Conservation (phyloP, 1,284 basidiomycete genomes). For the Mycena citricolor region DNA sequence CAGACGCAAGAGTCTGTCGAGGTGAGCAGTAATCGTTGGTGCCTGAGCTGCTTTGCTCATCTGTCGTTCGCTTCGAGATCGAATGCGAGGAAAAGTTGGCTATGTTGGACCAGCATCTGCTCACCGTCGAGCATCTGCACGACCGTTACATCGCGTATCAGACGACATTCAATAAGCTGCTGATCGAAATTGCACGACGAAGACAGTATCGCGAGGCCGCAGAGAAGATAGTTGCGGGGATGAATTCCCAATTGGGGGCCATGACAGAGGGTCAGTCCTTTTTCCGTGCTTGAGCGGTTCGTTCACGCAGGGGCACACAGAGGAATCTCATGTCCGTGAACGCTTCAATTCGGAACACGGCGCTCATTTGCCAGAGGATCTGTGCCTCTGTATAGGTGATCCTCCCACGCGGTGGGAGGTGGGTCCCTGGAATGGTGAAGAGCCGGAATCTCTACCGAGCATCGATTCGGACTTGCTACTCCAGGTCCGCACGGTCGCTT, state of each 20-base stretch:
- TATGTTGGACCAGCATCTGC: conserved; percentile 57
- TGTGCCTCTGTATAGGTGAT: conserved; percentile 73
- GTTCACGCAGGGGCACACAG: conserved; percentile 35
- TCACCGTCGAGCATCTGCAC: conserved; percentile 61
- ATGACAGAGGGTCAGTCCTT: conserved; percentile 59
- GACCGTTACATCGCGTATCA: conserved; percentile 65
- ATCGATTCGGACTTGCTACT: conserved; percentile 58
- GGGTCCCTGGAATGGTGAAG: conserved; percentile 52
- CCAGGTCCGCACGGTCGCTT: too few relatives aligned
- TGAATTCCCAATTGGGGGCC: conserved; percentile 58
- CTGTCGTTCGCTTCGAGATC: conserved; percentile 38
- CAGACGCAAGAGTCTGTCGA: conserved; percentile 64
- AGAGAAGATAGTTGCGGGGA: conserved; percentile 62
- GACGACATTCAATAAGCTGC: conserved; percentile 66
- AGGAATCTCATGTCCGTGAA: conserved; percentile 62
- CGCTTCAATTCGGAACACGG: conserved; percentile 74
- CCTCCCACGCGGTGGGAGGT: conserved; percentile 70
- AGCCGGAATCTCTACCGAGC: conserved; percentile 54
- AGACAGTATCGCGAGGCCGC: conserved; percentile 61
- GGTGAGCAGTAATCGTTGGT: conserved; percentile 47
- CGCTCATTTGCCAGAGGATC: conserved; percentile 68
- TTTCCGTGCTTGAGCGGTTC: neutral
- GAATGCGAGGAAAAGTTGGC: conserved; percentile 54
- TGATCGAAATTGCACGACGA: conserved; percentile 71
- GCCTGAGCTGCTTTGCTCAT: neutral